These are phyloP conservation scores for Trifolium subterraneum DNA, from an alignment of 306 rosid species.

Conservation along the genomic window DNA sequence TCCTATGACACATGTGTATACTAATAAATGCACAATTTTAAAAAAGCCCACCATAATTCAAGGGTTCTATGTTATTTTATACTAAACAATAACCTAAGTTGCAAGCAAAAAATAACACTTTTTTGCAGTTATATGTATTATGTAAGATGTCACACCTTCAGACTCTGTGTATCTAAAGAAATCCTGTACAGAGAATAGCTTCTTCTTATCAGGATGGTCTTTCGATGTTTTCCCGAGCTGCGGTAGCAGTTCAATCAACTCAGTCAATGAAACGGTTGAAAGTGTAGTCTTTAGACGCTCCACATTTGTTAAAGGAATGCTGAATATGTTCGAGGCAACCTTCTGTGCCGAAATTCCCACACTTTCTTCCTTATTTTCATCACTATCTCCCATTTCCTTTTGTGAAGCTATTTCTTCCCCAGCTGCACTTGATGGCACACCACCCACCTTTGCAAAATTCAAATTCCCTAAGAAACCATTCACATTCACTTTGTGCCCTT, in stretches of 20 bases:
- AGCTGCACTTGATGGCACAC: slow-evolving; percentile 72
- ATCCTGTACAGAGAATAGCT: slow-evolving; percentile 89
- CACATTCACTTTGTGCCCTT: slow-evolving; percentile 70
- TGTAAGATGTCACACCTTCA: slow-evolving; percentile 74
- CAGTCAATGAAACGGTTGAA: slow-evolving; percentile 86
- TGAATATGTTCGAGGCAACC: slow-evolving; percentile 77
- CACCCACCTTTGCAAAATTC: slow-evolving; percentile 92
- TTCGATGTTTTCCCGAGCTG: slow-evolving; percentile 77
- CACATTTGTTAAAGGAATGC: slow-evolving; percentile 93
- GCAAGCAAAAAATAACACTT: slow-evolving; percentile 19
- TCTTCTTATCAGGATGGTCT: slow-evolving; percentile 98
- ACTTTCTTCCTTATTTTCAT: slow-evolving; percentile 56
- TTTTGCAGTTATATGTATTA: slow-evolving; percentile 10
- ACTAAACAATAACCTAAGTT: slow-evolving; percentile 14
- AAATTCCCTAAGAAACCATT: slow-evolving; percentile 88
- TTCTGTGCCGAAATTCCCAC: slow-evolving; percentile 80
- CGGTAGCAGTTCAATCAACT: slow-evolving; percentile 87
- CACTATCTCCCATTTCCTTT: slow-evolving; percentile 64
- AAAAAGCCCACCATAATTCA: slow-evolving; percentile 27
- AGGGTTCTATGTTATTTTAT: slow-evolving; percentile 15
- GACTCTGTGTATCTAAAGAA: slow-evolving; percentile 97
- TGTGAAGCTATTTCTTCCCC: slow-evolving; percentile 73
- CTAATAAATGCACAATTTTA: slow-evolving; percentile 12
- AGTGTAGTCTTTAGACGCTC: slow-evolving; percentile 93
- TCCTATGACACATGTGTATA: background rate